Percentiles rank a stretch among this genome's conserved stretches.
These are phyloP conservation scores for Arachis monticola DNA, from an alignment of 331 rosid species.

Conservation along the genomic window DNA sequence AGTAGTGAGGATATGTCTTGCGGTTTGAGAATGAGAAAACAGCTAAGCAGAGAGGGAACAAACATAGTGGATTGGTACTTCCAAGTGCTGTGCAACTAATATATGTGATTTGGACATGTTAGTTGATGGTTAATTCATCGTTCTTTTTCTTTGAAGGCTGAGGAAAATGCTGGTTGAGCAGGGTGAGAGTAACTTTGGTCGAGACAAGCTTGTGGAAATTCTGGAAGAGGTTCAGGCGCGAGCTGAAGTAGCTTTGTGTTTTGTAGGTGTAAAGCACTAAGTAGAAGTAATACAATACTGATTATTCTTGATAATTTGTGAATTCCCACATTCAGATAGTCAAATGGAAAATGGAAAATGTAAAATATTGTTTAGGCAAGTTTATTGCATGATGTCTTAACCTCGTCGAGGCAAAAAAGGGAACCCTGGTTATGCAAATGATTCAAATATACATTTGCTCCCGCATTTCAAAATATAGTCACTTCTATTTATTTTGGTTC, in stretches of 20 bases:
- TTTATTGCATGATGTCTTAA: background rate
- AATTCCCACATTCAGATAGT: constrained; percentile 21
- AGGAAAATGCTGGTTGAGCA: constrained; percentile 76
- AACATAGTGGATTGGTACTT: background rate
- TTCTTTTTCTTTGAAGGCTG: constrained; percentile 54
- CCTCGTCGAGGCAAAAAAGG: too few species aligned
- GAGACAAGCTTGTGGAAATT: constrained; percentile 74
- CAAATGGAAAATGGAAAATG: constrained; percentile 18
- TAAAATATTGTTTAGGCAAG: constrained; percentile 19
- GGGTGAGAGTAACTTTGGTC: constrained; percentile 53
- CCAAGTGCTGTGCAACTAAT: background rate
- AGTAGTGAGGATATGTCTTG: too few species aligned
- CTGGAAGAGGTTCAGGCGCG: constrained; percentile 89
- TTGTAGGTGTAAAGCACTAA: constrained; percentile 85
- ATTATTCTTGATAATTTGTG: constrained; percentile 22
- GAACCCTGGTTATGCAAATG: too few species aligned
- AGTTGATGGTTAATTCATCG: constrained; percentile 6
- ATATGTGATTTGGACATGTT: constrained; percentile 1
- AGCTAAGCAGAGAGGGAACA: background rate
- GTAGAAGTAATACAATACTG: background rate
- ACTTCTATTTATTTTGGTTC: too few species aligned
- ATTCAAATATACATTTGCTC: too few species aligned
- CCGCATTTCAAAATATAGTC: too few species aligned
- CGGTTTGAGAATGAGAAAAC: background rate
- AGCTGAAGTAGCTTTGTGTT: constrained; percentile 95